A percentile compares a stretch with the other conserved stretches of the same genome.
Conservation (phyloP, 2,329 filamentous ascomycete species). For the Aspergillus tamarii region DNA sequence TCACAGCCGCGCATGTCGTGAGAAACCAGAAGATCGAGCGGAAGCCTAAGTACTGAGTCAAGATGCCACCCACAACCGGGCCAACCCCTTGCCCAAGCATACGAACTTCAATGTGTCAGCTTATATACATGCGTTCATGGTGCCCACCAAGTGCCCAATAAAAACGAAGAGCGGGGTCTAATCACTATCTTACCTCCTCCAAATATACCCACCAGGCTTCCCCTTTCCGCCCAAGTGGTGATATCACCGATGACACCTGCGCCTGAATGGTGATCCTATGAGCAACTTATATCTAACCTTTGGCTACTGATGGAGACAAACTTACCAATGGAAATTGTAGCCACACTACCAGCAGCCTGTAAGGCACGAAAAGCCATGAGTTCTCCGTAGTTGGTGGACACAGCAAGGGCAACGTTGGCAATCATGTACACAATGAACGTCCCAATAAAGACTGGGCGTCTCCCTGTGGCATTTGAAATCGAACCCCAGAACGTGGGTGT, state of each 20-base stretch:
- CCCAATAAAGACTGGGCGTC: slow-evolving; percentile 50
- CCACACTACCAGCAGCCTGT: slow-evolving; percentile 13
- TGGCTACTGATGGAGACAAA: neutral
- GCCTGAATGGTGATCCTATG: neutral
- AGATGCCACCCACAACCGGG: slow-evolving; percentile 47
- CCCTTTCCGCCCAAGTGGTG: slow-evolving; percentile 40
- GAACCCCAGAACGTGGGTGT: slow-evolving; percentile 55
- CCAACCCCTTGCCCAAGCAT: slow-evolving; percentile 52
- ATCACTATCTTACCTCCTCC: neutral
- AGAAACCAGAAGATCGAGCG: slow-evolving; percentile 48
- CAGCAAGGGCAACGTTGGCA: slow-evolving; percentile 51
- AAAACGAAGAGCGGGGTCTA: neutral
- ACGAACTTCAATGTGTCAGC: slow-evolving; percentile 34
- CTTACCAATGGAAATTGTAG: slow-evolving; percentile 23
- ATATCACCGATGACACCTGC: slow-evolving; percentile 49
- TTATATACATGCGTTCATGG: neutral
- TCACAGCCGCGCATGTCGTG: slow-evolving; percentile 38
- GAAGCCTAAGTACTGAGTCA: slow-evolving; percentile 42
- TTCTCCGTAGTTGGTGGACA: slow-evolving; percentile 15
- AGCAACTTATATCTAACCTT: neutral
- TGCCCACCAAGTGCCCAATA: neutral
- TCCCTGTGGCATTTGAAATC: slow-evolving; percentile 52
- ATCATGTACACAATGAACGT: slow-evolving; percentile 53
- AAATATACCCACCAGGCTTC: slow-evolving; percentile 38
- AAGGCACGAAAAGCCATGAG: slow-evolving; percentile 13